Conservation (phyloP, 306 rosid genomes). For the Myrica gale region DNA sequence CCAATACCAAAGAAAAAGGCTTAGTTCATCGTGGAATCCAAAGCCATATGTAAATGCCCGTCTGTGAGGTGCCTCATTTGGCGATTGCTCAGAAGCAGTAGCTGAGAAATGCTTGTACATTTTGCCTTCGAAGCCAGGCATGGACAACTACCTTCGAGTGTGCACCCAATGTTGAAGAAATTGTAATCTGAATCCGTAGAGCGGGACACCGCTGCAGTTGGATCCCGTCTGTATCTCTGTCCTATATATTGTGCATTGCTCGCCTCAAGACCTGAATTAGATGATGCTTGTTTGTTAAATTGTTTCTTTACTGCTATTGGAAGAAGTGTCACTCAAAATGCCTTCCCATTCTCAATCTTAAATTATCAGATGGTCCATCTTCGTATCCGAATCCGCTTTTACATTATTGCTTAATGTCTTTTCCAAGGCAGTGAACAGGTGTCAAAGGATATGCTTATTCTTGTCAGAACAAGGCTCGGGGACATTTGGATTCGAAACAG, state of each 20-base stretch:
- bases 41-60: constrained; percentile 5
- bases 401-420: not conserved
- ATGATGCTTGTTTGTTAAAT: constrained; percentile 16
- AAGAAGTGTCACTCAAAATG: constrained; percentile 33
- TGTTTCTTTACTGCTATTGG: constrained; percentile 23
- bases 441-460: not conserved
- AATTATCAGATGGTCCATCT: constrained; percentile 27
- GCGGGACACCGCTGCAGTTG: constrained; percentile 32
- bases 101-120: constrained; percentile 42
- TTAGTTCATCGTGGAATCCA: constrained; percentile 25
- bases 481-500: not conserved
- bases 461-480: not conserved
- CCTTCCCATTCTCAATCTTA: constrained; percentile 31
- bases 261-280: not conserved
- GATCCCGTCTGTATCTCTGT: constrained; percentile 7
- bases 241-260: constrained; percentile 18
- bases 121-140: constrained; percentile 45
- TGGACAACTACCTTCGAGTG: constrained; percentile 33
- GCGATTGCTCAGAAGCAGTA: constrained; percentile 38
- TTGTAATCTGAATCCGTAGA: constrained; percentile 42
- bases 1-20: constrained; percentile 27
- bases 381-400: constrained; percentile 16
- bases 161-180: constrained; percentile 38
- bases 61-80: constrained; percentile 22
- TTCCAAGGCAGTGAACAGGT: not conserved